These are phyloP conservation scores for Nicotiana tomentosiformis DNA, from an alignment of 257 asterid genomes.

Conservation along the genomic window DNA sequence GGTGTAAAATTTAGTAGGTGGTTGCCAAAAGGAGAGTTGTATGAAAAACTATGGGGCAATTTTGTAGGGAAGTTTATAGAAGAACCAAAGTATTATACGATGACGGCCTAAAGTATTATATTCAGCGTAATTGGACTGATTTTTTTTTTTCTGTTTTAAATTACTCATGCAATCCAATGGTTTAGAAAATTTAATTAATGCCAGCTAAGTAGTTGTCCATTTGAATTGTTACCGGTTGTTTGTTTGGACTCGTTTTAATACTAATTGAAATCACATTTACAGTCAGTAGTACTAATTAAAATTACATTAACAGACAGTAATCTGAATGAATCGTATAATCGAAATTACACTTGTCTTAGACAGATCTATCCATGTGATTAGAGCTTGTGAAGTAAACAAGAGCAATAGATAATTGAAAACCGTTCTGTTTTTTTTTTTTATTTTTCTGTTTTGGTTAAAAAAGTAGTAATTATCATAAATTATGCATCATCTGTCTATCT, in stretches of 20 bases:
- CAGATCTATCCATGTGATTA: too few species aligned
- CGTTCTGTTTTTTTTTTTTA: too few species aligned
- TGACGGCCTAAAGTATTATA: background rate
- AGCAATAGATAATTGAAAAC: too few species aligned
- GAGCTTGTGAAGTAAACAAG: too few species aligned
- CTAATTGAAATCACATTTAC: too few species aligned
- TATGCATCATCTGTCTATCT: too few species aligned
- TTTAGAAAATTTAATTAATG: background rate
- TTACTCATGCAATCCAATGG: background rate
- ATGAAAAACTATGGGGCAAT: background rate
- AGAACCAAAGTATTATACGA: background rate
- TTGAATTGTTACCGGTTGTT: background rate
- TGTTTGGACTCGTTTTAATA: background rate
- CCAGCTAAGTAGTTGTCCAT: background rate
- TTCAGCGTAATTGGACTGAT: background rate
- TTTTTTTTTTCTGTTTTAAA: background rate
- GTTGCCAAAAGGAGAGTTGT: background rate
- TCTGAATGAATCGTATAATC: too few species aligned
- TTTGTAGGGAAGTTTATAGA: background rate
- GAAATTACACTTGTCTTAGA: too few species aligned
- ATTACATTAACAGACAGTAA: too few species aligned
- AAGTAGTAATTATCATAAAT: too few species aligned
- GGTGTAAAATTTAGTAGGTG: background rate
- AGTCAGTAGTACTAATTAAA: too few species aligned
- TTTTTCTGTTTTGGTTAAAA: too few species aligned